Evolutionary conservation across 1,284 basidiomycete genomes (phyloP).

Genomic region (Ceratobasidium sp.): DNA sequence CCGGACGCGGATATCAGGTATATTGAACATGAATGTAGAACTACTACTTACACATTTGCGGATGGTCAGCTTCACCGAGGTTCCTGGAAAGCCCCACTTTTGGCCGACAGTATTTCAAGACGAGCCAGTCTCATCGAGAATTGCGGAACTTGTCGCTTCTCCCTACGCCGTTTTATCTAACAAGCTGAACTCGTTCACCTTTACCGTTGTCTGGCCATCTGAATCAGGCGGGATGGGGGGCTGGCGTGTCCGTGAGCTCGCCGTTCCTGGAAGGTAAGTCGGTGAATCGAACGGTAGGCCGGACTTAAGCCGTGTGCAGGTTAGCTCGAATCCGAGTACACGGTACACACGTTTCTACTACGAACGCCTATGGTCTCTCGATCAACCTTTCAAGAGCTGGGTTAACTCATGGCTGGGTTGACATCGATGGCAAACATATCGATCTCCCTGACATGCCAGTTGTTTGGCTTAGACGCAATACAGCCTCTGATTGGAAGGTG

Average conservation of each 20-base stretch:
- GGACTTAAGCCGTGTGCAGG: neutral
- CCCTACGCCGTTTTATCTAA: neutral
- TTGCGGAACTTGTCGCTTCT: constrained; percentile 25
- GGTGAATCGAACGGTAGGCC: neutral
- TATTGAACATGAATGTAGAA: neutral
- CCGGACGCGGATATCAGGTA: constrained; percentile 44
- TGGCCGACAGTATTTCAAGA: constrained; percentile 46
- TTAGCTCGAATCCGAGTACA: constrained; percentile 35
- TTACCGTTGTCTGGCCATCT: constrained; percentile 49
- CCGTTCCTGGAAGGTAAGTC: constrained; percentile 47
- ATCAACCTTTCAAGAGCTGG: constrained; percentile 3
- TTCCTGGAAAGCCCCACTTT: constrained; percentile 48
- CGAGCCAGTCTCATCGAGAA: constrained; percentile 32
- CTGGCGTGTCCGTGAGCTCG: constrained; percentile 42
- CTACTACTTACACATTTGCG: neutral
- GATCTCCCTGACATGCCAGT: neutral
- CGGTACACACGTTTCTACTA: constrained; percentile 10
- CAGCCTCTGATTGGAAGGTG: constrained; percentile 35
- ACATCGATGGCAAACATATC: constrained; percentile 33
- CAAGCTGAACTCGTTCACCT: constrained; percentile 31
- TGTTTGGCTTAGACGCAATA: constrained; percentile 26
- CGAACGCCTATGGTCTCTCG: constrained; percentile 42
- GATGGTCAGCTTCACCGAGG: constrained; percentile 43
- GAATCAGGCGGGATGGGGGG: constrained; percentile 49
- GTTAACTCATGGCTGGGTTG: neutral